These are phyloP conservation scores for Lachancea mirantina DNA, from an alignment of 805 yeast genomes.

Conservation along the genomic window DNA sequence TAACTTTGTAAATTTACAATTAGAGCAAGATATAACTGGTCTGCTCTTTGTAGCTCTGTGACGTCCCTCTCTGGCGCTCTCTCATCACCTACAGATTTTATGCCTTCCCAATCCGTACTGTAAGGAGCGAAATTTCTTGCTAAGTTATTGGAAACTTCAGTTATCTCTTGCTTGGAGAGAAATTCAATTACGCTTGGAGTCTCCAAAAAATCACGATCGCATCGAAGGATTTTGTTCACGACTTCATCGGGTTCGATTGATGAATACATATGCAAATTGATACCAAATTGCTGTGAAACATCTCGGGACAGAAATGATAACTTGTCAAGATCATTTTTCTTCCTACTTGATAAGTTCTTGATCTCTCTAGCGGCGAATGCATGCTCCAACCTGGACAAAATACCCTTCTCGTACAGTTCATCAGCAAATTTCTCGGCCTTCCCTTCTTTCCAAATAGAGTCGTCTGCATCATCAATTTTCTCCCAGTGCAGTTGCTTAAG, in stretches of 20 bases:
- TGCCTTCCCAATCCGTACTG: conserved; percentile 57
- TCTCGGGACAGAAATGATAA: conserved; percentile 72
- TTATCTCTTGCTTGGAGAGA: conserved; percentile 64
- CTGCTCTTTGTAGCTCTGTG: conserved; percentile 75
- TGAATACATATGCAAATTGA: conserved; percentile 77
- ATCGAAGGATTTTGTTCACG: conserved; percentile 62
- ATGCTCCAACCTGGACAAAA: conserved; percentile 74
- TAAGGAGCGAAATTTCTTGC: conserved; percentile 75
- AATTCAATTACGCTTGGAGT: conserved; percentile 78
- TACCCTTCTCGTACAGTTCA: conserved; percentile 65
- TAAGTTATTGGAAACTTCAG: conserved; percentile 64
- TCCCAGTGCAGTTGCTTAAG: conserved; percentile 98
- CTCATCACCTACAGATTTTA: conserved; percentile 33
- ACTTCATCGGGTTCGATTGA: conserved; percentile 55
- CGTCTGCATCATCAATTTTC: conserved; percentile 72
- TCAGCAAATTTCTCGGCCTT: conserved; percentile 52
- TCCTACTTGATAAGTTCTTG: conserved; percentile 42
- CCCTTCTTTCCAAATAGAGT: conserved; percentile 78
- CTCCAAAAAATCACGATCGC: conserved; percentile 64
- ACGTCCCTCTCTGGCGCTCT: conserved; percentile 62
- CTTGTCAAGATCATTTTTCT: conserved; percentile 45
- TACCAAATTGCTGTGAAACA: conserved; percentile 89
- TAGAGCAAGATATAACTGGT: conserved; percentile 72
- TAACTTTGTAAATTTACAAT: conserved; percentile 79
- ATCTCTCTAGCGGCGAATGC: conserved; percentile 79